These are phyloP conservation scores for Penicillium griseofulvum DNA, from an alignment of 2,329 filamentous ascomycete genomes.

Conservation along the genomic window DNA sequence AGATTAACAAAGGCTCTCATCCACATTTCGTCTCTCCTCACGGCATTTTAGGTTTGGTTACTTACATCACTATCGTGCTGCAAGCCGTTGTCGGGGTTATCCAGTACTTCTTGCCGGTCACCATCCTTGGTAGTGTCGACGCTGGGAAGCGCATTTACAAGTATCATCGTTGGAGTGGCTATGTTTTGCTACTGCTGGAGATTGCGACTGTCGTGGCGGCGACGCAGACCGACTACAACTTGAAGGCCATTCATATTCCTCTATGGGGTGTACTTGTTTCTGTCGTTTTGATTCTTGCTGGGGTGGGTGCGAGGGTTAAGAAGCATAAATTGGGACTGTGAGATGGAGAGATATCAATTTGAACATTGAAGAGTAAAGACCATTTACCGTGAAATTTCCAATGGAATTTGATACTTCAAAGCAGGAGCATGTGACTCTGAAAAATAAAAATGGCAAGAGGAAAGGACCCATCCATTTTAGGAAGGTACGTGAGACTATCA, in stretches of 20 bases:
- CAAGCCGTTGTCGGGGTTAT: slow-evolving; percentile 80
- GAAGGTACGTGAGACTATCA: no score
- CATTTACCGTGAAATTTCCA: no score
- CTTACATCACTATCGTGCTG: slow-evolving; percentile 65
- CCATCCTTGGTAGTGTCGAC: slow-evolving; percentile 72
- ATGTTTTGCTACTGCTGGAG: slow-evolving; percentile 67
- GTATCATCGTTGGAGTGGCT: slow-evolving; percentile 79
- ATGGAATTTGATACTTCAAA: no score
- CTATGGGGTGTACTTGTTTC: slow-evolving; percentile 73
- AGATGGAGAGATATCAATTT: background rate
- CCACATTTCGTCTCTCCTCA: slow-evolving; percentile 73
- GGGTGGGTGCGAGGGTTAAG: slow-evolving; percentile 75
- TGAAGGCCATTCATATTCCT: slow-evolving; percentile 66
- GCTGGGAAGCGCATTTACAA: slow-evolving; percentile 84
- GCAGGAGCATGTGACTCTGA: no score
- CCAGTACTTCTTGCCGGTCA: slow-evolving; percentile 69
- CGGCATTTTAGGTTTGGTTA: slow-evolving; percentile 75
- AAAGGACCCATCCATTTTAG: no score
- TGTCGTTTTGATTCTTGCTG: slow-evolving; percentile 63
- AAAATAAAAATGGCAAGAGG: no score
- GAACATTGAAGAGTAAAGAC: no score
- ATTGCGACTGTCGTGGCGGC: slow-evolving; percentile 73
- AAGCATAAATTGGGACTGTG: slow-evolving; percentile 69
- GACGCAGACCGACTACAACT: slow-evolving; percentile 72
- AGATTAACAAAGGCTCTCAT: slow-evolving; percentile 74